Conservation (phyloP, 2,329 filamentous ascomycete genomes). For the Tolypocladium sp. region DNA sequence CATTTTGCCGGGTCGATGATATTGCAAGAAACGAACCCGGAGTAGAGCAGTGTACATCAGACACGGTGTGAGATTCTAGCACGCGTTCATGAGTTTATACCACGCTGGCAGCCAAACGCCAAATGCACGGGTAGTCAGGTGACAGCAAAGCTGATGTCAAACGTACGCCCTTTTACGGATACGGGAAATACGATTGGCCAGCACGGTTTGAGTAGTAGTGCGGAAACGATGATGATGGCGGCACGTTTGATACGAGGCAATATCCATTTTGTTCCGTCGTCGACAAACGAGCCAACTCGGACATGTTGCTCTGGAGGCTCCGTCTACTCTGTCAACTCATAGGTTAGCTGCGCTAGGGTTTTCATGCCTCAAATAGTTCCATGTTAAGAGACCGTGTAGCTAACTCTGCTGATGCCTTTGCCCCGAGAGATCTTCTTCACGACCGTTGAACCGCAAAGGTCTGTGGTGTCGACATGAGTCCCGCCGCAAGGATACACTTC, state of each 20-base stretch:
- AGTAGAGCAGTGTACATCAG: too few species aligned
- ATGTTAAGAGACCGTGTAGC: slow-evolving; percentile 21
- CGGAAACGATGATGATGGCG: neutral
- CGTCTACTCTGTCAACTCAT: neutral
- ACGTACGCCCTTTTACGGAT: too few species aligned
- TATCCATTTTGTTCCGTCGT: neutral
- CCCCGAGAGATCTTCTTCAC: slow-evolving; percentile 59
- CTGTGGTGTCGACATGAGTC: slow-evolving; percentile 58
- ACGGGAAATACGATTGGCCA: neutral
- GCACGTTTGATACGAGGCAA: neutral
- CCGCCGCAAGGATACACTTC: slow-evolving; percentile 69
- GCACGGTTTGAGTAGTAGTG: neutral
- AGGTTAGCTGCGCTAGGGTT: neutral
- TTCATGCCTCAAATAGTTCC: neutral
- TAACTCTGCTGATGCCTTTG: slow-evolving; percentile 56
- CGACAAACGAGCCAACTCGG: neutral
- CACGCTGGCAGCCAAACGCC: too few species aligned
- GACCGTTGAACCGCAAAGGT: slow-evolving; percentile 47
- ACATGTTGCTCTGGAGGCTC: neutral
- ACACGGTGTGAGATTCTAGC: too few species aligned
- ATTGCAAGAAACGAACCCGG: too few species aligned
- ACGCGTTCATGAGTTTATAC: too few species aligned
- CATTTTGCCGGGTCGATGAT: too few species aligned
- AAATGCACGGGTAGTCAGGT: too few species aligned
- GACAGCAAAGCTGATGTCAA: too few species aligned